Evolutionary conservation across 257 asterid species (phyloP).

Genomic region (Jaltomata sinuosa): DNA sequence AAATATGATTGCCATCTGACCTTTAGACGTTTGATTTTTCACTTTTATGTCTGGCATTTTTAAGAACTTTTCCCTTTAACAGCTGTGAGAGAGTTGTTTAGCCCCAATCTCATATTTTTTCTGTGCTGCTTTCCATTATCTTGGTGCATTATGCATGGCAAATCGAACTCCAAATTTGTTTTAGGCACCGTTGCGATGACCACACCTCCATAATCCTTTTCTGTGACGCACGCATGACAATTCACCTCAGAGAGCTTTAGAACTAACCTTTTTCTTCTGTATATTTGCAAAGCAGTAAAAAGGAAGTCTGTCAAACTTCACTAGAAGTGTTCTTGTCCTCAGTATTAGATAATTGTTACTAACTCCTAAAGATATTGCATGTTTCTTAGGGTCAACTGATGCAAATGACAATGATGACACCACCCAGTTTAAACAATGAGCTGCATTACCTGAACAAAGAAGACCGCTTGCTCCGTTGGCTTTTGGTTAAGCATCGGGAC

Average conservation of each 20-base stretch:
- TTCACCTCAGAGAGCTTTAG: background rate
- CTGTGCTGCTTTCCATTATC: background rate
- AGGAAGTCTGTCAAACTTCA: background rate
- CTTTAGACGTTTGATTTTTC: background rate
- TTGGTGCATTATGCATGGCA: background rate
- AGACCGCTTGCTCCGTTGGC: constrained; percentile 78
- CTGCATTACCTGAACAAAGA: constrained; percentile 75
- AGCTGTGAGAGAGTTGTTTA: background rate
- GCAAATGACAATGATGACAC: constrained; percentile 88
- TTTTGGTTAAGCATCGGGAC: constrained; percentile 61
- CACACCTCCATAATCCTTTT: background rate
- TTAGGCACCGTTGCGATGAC: background rate
- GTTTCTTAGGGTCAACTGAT: constrained; percentile 42
- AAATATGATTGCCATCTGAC: background rate
- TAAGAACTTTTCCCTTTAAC: background rate
- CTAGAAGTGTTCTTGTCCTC: background rate
- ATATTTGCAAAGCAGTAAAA: background rate
- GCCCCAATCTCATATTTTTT: background rate
- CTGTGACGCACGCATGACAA: background rate
- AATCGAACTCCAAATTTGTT: background rate
- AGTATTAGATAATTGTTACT: background rate
- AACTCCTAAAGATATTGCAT: background rate
- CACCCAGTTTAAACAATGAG: constrained; percentile 65
- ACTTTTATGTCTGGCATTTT: background rate
- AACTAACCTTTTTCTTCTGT: background rate